Evolutionary conservation across 2,329 filamentous ascomycete genomes (phyloP).

Genomic region (Diaporthe vexans): DNA sequence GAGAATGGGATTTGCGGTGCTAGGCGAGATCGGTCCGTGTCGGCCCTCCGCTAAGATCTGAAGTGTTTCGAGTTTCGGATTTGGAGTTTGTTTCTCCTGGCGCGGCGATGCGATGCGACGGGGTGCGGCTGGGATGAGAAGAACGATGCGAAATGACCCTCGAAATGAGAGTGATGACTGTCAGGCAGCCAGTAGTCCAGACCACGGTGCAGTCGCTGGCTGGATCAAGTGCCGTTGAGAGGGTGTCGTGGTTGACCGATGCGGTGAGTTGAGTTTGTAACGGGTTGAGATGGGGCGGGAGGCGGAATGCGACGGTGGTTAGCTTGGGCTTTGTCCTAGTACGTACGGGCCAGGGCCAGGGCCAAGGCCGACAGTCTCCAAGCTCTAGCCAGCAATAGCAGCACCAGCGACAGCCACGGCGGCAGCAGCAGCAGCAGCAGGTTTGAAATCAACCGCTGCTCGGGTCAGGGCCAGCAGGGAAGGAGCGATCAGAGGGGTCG

Average conservation of each 20-base stretch:
- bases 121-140: background rate
- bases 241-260: constrained; percentile 12
- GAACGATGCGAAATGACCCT: background rate
- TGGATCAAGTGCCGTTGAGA: constrained; percentile 9
- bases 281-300: background rate
- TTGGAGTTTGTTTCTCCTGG: constrained; percentile 26
- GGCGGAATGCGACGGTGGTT: constrained; percentile 23
- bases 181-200: background rate
- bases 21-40: constrained; percentile 31
- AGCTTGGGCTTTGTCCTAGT: no score
- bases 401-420: background rate
- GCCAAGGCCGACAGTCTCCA: no score
- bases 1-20: constrained; percentile 2
- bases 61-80: constrained; percentile 40
- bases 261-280: constrained; percentile 9
- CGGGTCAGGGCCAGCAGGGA: background rate
- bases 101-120: background rate
- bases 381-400: background rate
- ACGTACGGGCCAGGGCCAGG: no score
- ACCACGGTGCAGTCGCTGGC: background rate
- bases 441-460: background rate
- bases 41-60: constrained; percentile 20
- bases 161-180: background rate
- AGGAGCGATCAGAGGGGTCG: constrained; percentile 25
- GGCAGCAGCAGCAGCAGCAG: no score